These are phyloP conservation scores for Mucor mucedo DNA, from an alignment of 371 early-diverging fungal genomes.

Conservation along the genomic window DNA sequence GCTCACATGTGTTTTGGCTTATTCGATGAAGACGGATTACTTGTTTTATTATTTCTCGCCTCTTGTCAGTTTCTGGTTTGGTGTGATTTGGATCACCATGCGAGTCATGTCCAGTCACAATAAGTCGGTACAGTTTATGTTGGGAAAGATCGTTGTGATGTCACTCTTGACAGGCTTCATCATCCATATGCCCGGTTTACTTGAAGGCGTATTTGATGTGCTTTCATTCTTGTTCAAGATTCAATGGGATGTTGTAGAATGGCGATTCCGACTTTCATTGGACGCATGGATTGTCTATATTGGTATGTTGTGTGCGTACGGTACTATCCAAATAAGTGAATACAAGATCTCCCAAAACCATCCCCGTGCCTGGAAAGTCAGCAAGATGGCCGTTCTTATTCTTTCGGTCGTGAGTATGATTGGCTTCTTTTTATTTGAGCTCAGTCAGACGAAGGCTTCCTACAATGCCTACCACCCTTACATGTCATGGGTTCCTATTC, in stretches of 20 bases:
- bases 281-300: constrained; percentile 69
- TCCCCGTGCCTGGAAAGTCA: constrained; percentile 36
- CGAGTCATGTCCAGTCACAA: constrained; percentile 51
- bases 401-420: constrained; percentile 41
- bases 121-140: constrained; percentile 47
- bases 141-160: constrained; percentile 56
- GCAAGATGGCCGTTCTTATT: constrained; percentile 36
- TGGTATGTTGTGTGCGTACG: constrained; percentile 63
- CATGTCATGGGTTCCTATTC: constrained; percentile 64
- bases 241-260: constrained; percentile 62
- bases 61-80: constrained; percentile 76
- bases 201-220: constrained; percentile 48
- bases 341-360: constrained; percentile 32
- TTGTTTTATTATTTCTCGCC: constrained; percentile 84
- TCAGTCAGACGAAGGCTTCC: constrained; percentile 49
- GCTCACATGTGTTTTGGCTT: constrained; percentile 68
- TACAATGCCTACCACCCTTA: constrained; percentile 71
- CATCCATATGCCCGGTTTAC: constrained; percentile 49
- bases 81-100: constrained; percentile 74
- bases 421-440: constrained; percentile 60
- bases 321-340: constrained; percentile 49
- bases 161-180: constrained; percentile 40
- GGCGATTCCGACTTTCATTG: constrained; percentile 68
- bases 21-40: constrained; percentile 71
- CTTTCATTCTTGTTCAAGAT: constrained; percentile 52